Percentiles rank a stretch among this genome's conserved stretches.
Evolutionary conservation across 2,329 filamentous ascomycete genomes (phyloP).

Genomic region (Ophiostoma perfectum): DNA sequence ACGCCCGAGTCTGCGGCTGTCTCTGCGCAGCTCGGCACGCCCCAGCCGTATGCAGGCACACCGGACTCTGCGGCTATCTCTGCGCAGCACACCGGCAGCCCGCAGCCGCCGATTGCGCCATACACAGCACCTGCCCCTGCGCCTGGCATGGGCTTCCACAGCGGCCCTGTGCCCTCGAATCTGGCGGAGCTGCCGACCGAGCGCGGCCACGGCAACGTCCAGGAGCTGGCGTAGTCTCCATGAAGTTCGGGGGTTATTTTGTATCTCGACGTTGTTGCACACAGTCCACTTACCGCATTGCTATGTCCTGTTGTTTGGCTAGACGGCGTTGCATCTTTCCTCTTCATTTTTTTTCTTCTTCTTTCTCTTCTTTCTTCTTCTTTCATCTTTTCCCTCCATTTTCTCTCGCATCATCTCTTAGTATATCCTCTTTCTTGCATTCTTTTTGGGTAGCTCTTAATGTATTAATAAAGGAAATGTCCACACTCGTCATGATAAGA

Average conservation of each 20-base stretch:
- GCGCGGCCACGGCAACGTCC: conserved; percentile 32
- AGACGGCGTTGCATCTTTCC: background rate
- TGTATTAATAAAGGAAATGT: background rate
- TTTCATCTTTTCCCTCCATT: background rate
- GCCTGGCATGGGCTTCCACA: conserved; percentile 25
- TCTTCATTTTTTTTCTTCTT: background rate
- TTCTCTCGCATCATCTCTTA: background rate
- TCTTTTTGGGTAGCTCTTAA: background rate
- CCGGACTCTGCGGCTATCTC: conserved; percentile 14
- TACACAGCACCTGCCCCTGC: conserved; percentile 18
- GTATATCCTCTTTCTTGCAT: background rate
- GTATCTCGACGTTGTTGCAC: background rate
- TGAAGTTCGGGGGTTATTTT: no score
- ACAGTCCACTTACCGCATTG: no score
- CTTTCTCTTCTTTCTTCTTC: background rate
- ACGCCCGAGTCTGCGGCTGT: background rate
- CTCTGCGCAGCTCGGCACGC: conserved; percentile 6
- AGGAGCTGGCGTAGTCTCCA: conserved; percentile 29
- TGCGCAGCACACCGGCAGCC: conserved; percentile 8
- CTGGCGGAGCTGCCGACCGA: conserved; percentile 33
- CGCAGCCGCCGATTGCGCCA: conserved; percentile 22
- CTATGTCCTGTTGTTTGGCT: background rate
- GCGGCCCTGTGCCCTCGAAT: conserved; percentile 25
- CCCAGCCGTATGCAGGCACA: conserved; percentile 22
- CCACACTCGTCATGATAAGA: background rate